Base-by-base conservation (phyloP, 2,329 filamentous ascomycete genomes). In the Byssochlamys sp. region DNA sequence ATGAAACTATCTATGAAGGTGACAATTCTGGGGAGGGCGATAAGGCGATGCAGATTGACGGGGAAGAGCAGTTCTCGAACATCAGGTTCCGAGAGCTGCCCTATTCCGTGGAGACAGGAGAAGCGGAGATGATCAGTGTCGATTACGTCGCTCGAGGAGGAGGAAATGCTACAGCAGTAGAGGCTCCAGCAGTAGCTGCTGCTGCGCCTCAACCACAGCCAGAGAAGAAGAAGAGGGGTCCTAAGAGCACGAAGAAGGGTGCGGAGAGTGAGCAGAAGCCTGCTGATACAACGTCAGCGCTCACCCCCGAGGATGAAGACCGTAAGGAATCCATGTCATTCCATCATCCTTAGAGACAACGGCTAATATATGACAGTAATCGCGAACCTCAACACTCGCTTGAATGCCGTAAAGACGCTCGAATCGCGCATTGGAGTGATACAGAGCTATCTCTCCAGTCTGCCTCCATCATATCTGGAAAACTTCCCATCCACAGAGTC, bases 71-170 rank as follows among this genome's bases (percentile, higher is more conserved):
- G 1, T 72, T 77, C 2, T 70, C 85, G 26, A 83, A 81, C 54
- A 80, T 94, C 59, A 87, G 84, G 66, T 97, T 97, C 73, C 84
- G 87, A 59, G 88, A 95, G 68, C 75, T 97, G 9, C 84, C 87
- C 1, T 97, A 94, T 72, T 87, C 87, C 0, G 86, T 97, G 1
- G 94, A 97, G 75, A 96, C 91, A 0, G 90, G 90, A 9, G 91
- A 97, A 72, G 91, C 91, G 1, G 94, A 99, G 73, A 96, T 96
- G 91, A 97, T 99, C 63, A 89, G 89, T 64, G 89, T 99, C 67
- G 91, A 96, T 73, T 95, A 91, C 63, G 88, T 99, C 24, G 91
- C 92, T 0, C 86, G 87, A 55, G 90, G 89, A 45, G 89, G 88
- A 52, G 89, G 89, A 53, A 92, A 89, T 67, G 91, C 91, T 26